Evolutionary conservation across 257 asterid genomes (phyloP).

Genomic region (Striga asiatica): DNA sequence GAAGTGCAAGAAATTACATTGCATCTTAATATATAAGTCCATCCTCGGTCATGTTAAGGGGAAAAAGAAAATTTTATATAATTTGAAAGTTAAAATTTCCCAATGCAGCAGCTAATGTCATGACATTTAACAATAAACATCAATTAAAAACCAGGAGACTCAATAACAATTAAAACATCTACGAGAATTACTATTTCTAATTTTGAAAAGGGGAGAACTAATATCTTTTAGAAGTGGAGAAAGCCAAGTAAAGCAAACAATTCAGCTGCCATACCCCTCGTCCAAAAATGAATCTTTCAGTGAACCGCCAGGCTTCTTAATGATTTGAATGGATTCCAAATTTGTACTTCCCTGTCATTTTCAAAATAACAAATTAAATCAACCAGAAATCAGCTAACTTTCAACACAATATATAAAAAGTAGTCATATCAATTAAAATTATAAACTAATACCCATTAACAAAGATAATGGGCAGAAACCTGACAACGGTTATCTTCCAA

Average conservation of each 20-base stretch:
- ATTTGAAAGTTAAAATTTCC: neutral
- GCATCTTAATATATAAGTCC: neutral
- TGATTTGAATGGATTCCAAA: slow-evolving; percentile 84
- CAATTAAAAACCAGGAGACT: too few relatives aligned
- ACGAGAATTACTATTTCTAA: too few relatives aligned
- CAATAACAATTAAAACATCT: too few relatives aligned
- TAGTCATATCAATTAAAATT: neutral
- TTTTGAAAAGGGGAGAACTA: neutral
- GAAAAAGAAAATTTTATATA: too few relatives aligned
- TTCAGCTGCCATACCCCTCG: slow-evolving; percentile 49
- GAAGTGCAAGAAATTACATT: neutral
- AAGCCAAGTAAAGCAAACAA: neutral
- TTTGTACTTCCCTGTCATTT: slow-evolving; percentile 83
- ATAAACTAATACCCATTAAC: neutral
- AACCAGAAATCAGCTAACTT: neutral
- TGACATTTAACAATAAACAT: too few relatives aligned
- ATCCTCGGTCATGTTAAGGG: neutral
- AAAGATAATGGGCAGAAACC: neutral
- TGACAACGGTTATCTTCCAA: too few relatives aligned
- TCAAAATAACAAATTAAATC: neutral
- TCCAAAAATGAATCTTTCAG: slow-evolving; percentile 79
- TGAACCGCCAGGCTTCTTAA: slow-evolving; percentile 89
- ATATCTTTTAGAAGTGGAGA: neutral
- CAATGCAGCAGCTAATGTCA: too few relatives aligned
- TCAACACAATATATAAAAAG: neutral